Conservation (phyloP, 2,329 filamentous ascomycete genomes). For the Penicillium sclerotigenum region DNA sequence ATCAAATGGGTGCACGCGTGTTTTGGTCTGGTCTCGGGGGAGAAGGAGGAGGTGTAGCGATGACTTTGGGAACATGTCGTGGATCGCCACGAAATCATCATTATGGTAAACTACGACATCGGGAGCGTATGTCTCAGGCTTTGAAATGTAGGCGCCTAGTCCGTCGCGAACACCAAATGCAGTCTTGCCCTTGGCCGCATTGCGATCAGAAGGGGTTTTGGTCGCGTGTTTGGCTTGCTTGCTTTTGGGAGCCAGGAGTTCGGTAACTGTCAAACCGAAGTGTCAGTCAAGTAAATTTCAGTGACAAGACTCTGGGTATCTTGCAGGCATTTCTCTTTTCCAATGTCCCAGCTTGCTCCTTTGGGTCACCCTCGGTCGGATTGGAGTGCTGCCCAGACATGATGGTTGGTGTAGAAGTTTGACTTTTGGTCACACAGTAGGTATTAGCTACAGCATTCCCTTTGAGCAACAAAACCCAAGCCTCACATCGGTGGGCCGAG, state of each 20-base stretch:
- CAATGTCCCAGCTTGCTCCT: conserved; percentile 10
- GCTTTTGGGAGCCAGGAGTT: conserved; percentile 54
- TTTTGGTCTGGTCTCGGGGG: conserved; percentile 63
- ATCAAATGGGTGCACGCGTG: conserved; percentile 68
- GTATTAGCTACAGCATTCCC: neutral
- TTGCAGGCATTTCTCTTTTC: conserved; percentile 41
- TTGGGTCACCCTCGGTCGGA: neutral
- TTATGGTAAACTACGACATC: conserved; percentile 63
- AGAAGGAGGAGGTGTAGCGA: conserved; percentile 84
- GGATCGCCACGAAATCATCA: conserved; percentile 70
- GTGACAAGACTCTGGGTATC: neutral
- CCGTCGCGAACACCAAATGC: conserved; percentile 54
- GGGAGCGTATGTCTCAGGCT: conserved; percentile 59
- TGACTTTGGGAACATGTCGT: conserved; percentile 83
- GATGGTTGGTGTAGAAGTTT: neutral
- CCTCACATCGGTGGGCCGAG: neutral
- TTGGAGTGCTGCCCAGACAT: conserved; percentile 1
- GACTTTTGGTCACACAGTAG: neutral
- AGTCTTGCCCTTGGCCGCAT: conserved; percentile 17
- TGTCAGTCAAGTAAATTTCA: neutral
- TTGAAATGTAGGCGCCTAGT: conserved; percentile 63
- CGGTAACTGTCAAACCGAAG: conserved; percentile 43
- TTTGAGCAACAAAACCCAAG: neutral
- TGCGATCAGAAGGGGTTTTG: conserved; percentile 16
- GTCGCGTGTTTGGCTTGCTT: conserved; percentile 36